phyloP scores from a whole-genome alignment of 345 rosid species.

The Brassica cretica region DNA sequence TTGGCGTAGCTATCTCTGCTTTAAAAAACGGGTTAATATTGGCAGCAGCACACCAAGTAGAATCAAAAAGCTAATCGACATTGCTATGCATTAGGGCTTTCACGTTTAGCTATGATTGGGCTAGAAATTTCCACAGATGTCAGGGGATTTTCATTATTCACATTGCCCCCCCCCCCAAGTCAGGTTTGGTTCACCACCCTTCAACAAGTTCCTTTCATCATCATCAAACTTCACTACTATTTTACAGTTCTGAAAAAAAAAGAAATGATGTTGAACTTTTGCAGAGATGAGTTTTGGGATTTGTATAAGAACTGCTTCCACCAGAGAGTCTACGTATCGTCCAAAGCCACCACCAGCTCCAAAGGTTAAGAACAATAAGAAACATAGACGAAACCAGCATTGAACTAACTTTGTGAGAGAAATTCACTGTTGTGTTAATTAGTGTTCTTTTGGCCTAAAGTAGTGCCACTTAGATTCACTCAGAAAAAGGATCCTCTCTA shows the following conservation, averaged over 20 bases:
- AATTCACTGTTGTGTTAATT: neutral
- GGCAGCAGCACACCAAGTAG: slow-evolving; percentile 90
- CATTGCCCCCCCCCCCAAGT: slow-evolving; percentile 75
- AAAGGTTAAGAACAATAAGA: slow-evolving; percentile 40
- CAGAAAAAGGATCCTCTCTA: neutral
- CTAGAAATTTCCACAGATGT: slow-evolving; percentile 66
- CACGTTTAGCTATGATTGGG: slow-evolving; percentile 58
- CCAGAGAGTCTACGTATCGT: slow-evolving; percentile 60
- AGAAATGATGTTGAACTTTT: neutral
- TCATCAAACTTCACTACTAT: neutral
- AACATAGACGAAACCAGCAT: neutral
- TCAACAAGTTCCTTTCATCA: neutral
- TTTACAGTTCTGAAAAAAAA: neutral
- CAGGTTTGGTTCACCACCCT: slow-evolving; percentile 47
- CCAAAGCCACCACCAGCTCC: slow-evolving; percentile 40
- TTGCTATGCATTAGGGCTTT: slow-evolving; percentile 71
- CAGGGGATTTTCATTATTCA: slow-evolving; percentile 77
- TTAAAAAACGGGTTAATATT: slow-evolving; percentile 74
- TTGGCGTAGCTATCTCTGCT: slow-evolving; percentile 56
- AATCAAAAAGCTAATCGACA: slow-evolving; percentile 73
- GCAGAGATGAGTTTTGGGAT: slow-evolving; percentile 91
- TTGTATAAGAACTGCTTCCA: slow-evolving; percentile 74
- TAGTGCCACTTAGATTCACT: slow-evolving; percentile 24
- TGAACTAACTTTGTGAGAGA: neutral
- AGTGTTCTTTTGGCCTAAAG: neutral